Evolutionary conservation across 2,329 filamentous ascomycete species (phyloP), one percentile per base, ranked within the genome.

Genomic region (Calonectria multiphialidica): DNA sequence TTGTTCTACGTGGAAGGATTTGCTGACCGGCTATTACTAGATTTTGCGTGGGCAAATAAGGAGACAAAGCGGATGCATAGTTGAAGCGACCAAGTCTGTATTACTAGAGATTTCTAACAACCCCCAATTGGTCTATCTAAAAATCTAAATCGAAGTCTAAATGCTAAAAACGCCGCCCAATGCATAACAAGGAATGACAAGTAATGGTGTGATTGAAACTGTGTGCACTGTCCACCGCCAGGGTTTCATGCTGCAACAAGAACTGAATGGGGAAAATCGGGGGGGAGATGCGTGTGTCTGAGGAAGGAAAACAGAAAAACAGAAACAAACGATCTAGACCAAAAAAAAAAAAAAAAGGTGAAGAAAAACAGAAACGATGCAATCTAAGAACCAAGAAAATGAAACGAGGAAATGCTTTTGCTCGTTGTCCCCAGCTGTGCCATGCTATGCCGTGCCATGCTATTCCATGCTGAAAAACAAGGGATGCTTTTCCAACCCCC

Each of bases 11-110:
- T 55, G 23, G 30, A 37, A 64, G 57, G 50, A 65, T 37, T 71
- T 73, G 68, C 75, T 79, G 73, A 78, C 74, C 61, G 37, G 57
- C 62, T 49, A 63, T 59, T 64, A 42, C 66, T 53, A 88, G 86
- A 67, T 88, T 88, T 64, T 88, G 86, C 70, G 86, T 88, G 3
- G 86, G 86, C 21, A 88, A 87, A 75, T 88, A 73, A 57, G 53
- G 25, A 40, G 15, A 37, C 8, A 21, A 30, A n/a, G n/a, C n/a
- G n/a, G n/a, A 35, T 25, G 37, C 16, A 15, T 33, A 68, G 53
- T 15, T 33, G 30, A 49, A 50, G 30, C 37, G 42, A 50, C 62
- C 44, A 47, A n/a, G 25, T 37, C n/a, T 66, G 65, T 67, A 50
- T 68, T 63, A 59, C 18, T 47, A 50, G 61, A 49, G 21, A 35